Conservation (phyloP, 768 basidiomycete species). For the Amanita muscaria region DNA sequence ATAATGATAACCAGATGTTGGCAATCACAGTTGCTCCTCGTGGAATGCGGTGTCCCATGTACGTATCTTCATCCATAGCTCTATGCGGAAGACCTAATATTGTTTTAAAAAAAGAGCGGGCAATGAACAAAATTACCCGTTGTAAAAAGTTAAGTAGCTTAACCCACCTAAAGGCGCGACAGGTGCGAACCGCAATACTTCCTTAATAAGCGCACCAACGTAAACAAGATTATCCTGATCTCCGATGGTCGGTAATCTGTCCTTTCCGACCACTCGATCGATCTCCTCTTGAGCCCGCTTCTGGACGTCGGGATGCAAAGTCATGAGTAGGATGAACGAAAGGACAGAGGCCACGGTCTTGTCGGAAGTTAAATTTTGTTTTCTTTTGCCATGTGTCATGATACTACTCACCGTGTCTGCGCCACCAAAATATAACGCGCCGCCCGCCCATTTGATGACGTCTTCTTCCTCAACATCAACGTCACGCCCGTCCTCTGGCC, state of each 20-base stretch:
- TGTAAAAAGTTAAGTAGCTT: not conserved
- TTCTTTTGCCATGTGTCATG: too few species aligned
- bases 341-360: conserved; percentile 28
- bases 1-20: conserved; percentile 15
- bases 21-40: conserved; percentile 13
- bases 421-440: conserved; percentile 26
- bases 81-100: conserved; percentile 14
- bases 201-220: conserved; percentile 13
- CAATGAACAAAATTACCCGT: too few species aligned
- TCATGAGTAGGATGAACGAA: conserved; percentile 32
- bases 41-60: conserved; percentile 14
- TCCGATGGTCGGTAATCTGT: conserved; percentile 17
- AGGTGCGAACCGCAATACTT: conserved; percentile 13
- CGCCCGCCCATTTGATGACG: conserved; percentile 21
- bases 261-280: conserved; percentile 18
- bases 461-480: conserved; percentile 19
- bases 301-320: conserved; percentile 29
- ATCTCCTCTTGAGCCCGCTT: conserved; percentile 26
- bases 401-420: conserved; percentile 31
- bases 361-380: too few species aligned
- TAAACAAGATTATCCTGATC: conserved; percentile 18
- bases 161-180: conserved; percentile 14
- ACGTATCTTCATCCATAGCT: conserved; percentile 11
- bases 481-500: conserved; percentile 15
- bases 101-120: too few species aligned